Evolutionary conservation across 78 protist species (phyloP).

Genomic region (Dictyostelium citrinum): DNA sequence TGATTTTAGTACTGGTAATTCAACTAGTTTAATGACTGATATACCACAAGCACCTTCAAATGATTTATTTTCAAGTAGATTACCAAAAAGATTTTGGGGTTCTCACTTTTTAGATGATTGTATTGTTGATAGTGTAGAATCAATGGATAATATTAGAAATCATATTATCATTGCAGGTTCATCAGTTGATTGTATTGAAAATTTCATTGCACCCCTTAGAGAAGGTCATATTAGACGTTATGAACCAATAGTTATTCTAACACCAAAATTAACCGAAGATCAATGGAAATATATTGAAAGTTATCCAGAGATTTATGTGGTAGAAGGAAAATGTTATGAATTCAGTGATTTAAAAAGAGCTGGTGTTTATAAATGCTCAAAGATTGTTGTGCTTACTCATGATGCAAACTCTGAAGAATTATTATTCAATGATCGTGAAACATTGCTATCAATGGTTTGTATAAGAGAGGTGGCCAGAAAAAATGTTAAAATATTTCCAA

Average conservation of each 20-base stretch:
- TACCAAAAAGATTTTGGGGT: conserved; percentile 41
- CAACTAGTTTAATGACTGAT: background rate
- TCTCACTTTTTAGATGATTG: conserved; percentile 29
- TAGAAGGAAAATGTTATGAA: conserved; percentile 12
- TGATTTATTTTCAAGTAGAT: background rate
- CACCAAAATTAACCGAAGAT: background rate
- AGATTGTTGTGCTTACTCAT: conserved; percentile 1
- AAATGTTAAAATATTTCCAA: conserved; percentile 38
- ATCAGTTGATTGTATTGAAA: background rate
- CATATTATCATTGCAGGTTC: conserved; percentile 58
- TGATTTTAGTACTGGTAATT: background rate
- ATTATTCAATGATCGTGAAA: conserved; percentile 32
- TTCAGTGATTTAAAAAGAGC: conserved; percentile 42
- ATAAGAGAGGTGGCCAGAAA: background rate
- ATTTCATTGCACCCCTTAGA: conserved; percentile 32
- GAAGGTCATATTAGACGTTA: conserved; percentile 21
- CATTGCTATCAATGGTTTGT: background rate
- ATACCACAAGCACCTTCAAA: conserved; percentile 38
- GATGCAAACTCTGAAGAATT: conserved; percentile 7
- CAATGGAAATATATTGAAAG: conserved; percentile 37
- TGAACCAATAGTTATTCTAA: conserved; percentile 58
- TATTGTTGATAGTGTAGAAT: background rate
- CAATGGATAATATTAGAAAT: conserved; percentile 17
- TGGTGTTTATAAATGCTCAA: conserved; percentile 38
- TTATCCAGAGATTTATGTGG: conserved; percentile 56